Percentiles rank a stretch among this genome's conserved stretches.
phyloP scores from a whole-genome alignment of 225 moss, liverwort and hornwort species.

The Marchantia paleacea region DNA sequence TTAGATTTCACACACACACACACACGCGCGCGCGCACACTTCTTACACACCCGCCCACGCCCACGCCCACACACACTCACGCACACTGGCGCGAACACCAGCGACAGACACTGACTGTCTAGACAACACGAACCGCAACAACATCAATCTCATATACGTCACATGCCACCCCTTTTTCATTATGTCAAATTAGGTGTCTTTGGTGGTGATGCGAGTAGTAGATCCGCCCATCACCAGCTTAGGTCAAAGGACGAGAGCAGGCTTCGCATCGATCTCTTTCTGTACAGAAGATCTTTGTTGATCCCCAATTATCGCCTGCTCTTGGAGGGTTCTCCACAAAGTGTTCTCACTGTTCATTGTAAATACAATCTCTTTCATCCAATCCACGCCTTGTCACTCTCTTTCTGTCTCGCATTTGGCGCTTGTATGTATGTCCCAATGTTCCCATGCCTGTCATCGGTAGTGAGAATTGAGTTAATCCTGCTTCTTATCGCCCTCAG shows the following conservation, averaged over 20 bases:
- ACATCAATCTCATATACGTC: slow-evolving; percentile 4
- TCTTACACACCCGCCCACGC: no score
- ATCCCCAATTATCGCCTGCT: neutral
- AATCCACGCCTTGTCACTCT: no score
- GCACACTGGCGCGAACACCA: neutral
- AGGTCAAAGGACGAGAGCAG: neutral
- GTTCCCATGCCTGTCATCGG: no score
- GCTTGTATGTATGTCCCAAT: no score
- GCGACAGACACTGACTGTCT: slow-evolving; percentile 12
- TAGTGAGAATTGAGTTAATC: no score
- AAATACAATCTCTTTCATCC: slow-evolving; percentile 4
- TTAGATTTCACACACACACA: slow-evolving; percentile 9
- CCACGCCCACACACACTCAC: neutral
- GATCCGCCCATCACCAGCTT: neutral
- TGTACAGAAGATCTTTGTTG: slow-evolving; percentile 11
- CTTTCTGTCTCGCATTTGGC: neutral
- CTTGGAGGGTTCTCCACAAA: neutral
- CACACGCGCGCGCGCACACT: no score
- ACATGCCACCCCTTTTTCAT: neutral
- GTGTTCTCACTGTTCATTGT: slow-evolving; percentile 1
- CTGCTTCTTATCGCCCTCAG: no score
- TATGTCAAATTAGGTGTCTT: neutral
- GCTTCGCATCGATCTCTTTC: neutral
- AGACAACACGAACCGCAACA: slow-evolving; percentile 2
- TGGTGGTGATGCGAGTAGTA: neutral